Percentiles rank a stretch among this genome's conserved stretches.
Evolutionary conservation across 257 asterid species (phyloP).

Genomic region (Oldenlandia corymbosa): DNA sequence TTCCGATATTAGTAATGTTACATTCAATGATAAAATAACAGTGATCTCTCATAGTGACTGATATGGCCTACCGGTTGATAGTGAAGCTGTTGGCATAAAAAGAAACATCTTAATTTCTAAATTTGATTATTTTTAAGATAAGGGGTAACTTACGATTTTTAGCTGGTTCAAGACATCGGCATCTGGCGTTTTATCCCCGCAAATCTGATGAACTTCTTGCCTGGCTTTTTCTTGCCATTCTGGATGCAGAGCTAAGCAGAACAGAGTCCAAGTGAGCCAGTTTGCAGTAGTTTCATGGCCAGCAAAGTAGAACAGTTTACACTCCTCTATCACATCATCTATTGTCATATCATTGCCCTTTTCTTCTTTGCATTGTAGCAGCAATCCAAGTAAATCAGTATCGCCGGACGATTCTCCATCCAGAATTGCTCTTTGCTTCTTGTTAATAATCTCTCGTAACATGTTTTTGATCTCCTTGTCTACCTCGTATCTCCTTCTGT

Average conservation of each 20-base stretch:
- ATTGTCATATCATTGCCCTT: constrained; percentile 13
- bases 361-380: constrained; percentile 12
- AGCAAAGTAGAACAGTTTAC: constrained; percentile 23
- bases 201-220: not conserved
- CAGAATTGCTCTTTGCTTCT: constrained; percentile 2
- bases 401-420: not conserved
- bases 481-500: constrained; percentile 21
- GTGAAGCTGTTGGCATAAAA: too few species aligned
- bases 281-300: constrained; percentile 26
- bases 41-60: too few species aligned
- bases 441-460: not conserved
- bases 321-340: constrained; percentile 23
- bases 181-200: not conserved
- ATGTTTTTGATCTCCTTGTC: constrained; percentile 19
- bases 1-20: too few species aligned
- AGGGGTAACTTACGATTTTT: not conserved
- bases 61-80: too few species aligned
- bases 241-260: not conserved
- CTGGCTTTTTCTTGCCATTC: constrained; percentile 5
- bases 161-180: not conserved
- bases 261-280: constrained; percentile 10
- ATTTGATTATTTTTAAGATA: too few species aligned
- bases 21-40: too few species aligned
- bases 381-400: constrained; percentile 19
- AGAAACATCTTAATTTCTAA: too few species aligned